A percentile compares a stretch with the other conserved stretches of the same genome.
phyloP scores from a whole-genome alignment of 345 rosid genomes.

The Pistacia atlantica region DNA sequence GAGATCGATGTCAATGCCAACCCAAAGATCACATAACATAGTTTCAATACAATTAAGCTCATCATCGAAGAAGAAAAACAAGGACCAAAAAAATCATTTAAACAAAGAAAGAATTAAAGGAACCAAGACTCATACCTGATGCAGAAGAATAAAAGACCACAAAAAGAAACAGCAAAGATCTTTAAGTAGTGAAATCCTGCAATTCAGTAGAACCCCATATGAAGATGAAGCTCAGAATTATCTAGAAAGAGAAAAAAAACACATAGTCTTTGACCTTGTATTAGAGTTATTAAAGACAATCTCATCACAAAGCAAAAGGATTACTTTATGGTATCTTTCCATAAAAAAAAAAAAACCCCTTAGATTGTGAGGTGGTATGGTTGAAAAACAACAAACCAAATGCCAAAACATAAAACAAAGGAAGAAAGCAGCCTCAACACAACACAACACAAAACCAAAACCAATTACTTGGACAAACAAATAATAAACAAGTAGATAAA shows the following conservation, averaged over 20 bases:
- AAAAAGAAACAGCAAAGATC: constrained; percentile 19
- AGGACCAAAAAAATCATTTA: background rate
- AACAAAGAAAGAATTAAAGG: background rate
- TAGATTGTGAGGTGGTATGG: constrained; percentile 33
- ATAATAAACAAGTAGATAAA: background rate
- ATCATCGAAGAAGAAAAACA: constrained; percentile 7
- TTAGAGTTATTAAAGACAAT: constrained; percentile 2
- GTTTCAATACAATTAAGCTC: background rate
- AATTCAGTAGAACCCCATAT: constrained; percentile 28
- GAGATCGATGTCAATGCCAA: background rate
- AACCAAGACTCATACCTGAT: constrained; percentile 29
- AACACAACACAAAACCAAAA: background rate
- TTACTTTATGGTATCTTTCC: constrained; percentile 10
- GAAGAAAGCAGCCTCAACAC: constrained; percentile 11
- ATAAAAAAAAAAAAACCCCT: background rate
- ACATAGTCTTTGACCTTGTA: constrained; percentile 29
- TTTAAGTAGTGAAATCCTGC: constrained; percentile 24
- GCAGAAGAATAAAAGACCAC: constrained; percentile 3
- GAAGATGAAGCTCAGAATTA: constrained; percentile 22
- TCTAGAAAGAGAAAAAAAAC: constrained; percentile 22
- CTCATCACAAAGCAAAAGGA: constrained; percentile 6
- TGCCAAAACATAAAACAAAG: constrained; percentile 15
- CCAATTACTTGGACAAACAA: constrained; percentile 9
- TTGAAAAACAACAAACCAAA: constrained; percentile 30
- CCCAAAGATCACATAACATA: background rate